These are phyloP conservation scores for Citrus unshiu DNA, from an alignment of 345 rosid species.

Conservation along the genomic window DNA sequence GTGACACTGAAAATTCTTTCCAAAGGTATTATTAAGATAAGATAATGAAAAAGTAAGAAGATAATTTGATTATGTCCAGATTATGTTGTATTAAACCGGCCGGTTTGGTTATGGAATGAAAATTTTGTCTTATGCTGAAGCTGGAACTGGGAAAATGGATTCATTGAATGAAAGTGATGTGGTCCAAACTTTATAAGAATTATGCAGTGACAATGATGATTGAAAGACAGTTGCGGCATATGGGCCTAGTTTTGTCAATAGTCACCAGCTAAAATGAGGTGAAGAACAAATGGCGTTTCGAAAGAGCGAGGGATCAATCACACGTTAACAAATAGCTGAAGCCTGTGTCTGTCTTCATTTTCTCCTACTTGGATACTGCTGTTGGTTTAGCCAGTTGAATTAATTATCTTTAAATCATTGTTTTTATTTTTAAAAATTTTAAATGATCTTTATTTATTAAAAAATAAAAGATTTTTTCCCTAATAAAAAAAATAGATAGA, in stretches of 20 bases:
- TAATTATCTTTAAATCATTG: rapidly evolving
- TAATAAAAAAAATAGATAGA: no score
- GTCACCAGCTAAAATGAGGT: neutral
- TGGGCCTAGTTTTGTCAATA: neutral
- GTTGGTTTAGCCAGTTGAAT: neutral
- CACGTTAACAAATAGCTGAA: neutral
- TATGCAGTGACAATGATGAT: neutral
- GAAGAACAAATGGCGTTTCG: constrained; percentile 7
- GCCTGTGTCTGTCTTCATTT: neutral
- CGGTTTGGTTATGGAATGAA: neutral
- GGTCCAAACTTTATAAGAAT: neutral
- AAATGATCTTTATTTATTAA: no score
- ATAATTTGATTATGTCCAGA: neutral
- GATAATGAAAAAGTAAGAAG: neutral
- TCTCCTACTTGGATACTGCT: neutral
- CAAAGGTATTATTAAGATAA: no score
- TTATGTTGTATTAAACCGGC: neutral
- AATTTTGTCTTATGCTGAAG: constrained; percentile 11
- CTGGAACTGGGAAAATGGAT: neutral
- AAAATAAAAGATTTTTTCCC: no score
- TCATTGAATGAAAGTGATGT: neutral
- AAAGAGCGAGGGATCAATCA: constrained; percentile 4
- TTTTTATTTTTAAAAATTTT: no score
- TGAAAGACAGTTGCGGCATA: neutral
- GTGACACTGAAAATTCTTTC: no score